Evolutionary conservation across 768 basidiomycete genomes (phyloP).

Genomic region (Naganishia friedmannii): DNA sequence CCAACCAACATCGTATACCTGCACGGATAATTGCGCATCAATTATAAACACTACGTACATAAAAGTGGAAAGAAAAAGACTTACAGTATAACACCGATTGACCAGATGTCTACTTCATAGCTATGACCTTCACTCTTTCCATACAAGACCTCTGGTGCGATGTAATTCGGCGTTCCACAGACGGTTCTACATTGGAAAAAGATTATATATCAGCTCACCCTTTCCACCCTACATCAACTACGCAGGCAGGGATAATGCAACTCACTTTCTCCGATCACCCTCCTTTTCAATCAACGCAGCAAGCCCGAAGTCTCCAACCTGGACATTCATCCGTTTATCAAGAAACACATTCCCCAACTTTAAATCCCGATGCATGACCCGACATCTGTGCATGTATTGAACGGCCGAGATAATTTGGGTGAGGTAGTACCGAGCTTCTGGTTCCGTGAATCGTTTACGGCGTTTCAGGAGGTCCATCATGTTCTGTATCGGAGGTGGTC

Average conservation of each 20-base stretch:
- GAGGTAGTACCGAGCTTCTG: constrained; percentile 87
- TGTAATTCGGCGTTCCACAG: constrained; percentile 97
- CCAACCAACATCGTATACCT: constrained; percentile 87
- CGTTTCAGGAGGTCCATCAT: constrained; percentile 70
- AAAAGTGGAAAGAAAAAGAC: constrained; percentile 25
- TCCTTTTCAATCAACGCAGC: constrained; percentile 94
- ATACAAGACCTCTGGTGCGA: constrained; percentile 86
- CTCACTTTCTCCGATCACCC: constrained; percentile 88
- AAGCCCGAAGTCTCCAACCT: constrained; percentile 95
- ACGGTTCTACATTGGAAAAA: constrained; percentile 62
- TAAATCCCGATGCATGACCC: constrained; percentile 95
- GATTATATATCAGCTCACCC: not conserved
- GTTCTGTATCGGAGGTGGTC: constrained; percentile 40
- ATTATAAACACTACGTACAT: not conserved
- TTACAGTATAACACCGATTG: constrained; percentile 84
- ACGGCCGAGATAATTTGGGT: constrained; percentile 93
- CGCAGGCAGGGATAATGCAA: constrained; percentile 7
- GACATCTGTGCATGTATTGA: constrained; percentile 93
- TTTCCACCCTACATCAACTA: not conserved
- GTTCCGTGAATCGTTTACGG: constrained; percentile 81
- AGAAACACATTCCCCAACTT: constrained; percentile 96
- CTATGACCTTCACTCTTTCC: constrained; percentile 72
- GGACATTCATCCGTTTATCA: constrained; percentile 70
- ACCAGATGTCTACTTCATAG: constrained; percentile 98
- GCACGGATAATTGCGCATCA: not conserved